These are phyloP conservation scores for Solanum hybrid DNA, from an alignment of 305 asterid genomes.

Conservation along the genomic window DNA sequence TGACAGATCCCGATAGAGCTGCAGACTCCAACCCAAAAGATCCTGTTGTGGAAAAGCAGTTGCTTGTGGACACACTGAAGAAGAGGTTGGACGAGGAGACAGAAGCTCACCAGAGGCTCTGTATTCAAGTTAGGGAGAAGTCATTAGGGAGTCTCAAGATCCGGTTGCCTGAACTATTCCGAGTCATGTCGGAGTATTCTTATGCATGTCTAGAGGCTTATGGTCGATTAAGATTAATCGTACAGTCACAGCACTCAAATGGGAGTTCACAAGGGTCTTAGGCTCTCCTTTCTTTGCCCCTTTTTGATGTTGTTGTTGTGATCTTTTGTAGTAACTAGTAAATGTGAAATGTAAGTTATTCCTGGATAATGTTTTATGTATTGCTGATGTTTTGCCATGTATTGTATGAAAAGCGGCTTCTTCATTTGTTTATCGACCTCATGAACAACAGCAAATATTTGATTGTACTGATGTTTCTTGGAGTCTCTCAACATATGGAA, in stretches of 20 bases:
- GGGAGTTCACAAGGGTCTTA: slow-evolving; percentile 16
- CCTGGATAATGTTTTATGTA: not conserved
- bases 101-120: slow-evolving; percentile 64
- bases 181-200: slow-evolving; percentile 69
- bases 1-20: slow-evolving; percentile 26
- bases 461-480: not conserved
- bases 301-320: not conserved
- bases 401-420: not conserved
- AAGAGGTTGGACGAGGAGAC: slow-evolving; percentile 69
- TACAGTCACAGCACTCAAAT: slow-evolving; percentile 33
- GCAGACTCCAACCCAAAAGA: slow-evolving; percentile 40
- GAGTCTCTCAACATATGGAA: not conserved
- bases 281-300: not conserved
- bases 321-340: not conserved
- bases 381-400: not conserved
- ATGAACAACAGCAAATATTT: not conserved
- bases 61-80: slow-evolving; percentile 60
- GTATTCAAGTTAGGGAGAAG: slow-evolving; percentile 81
- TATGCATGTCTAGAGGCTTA: slow-evolving; percentile 53
- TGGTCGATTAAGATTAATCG: slow-evolving; percentile 41
- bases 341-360: not conserved
- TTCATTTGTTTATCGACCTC: not conserved
- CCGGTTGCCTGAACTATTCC: slow-evolving; percentile 78
- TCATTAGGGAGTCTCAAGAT: slow-evolving; percentile 64
- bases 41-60: slow-evolving; percentile 51